Evolutionary conservation across 495 filamentous ascomycete genomes (phyloP), one percentile per base, ranked within the genome.

Genomic region (Penicillium odoratum): DNA sequence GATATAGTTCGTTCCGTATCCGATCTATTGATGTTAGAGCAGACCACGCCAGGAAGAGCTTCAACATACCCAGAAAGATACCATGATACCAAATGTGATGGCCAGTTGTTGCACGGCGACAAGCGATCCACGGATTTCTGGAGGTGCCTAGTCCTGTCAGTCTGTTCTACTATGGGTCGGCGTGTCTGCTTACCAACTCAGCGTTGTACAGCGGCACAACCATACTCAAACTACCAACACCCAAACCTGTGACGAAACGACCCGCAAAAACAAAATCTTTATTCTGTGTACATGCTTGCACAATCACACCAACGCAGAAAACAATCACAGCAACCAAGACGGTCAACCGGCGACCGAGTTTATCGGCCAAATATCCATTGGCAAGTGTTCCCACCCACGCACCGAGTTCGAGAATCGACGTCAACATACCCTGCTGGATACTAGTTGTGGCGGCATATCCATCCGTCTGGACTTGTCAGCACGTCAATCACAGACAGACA

Each of bases 381-480:
- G 86, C 78, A 29, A 93, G 75, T 0, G 88, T 86, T 26, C 91
- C 91, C 16, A 92, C 59, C 90, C 89, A 92, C 44, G 90, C 90
- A 61, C 90, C 91, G 4, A 95, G 82, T 64, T 93, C 89, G 62
- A 93, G 83, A 67, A 93, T 91, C 1, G 89, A 81, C 1, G 88
- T 90, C 36, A 92, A 68, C 82, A 87, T 77, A 3, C 86, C 88
- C 36, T 73, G 83, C 4, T 66, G 64, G 18, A 86, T 75, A 29
- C 88, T 83, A 10, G 83, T 64, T 55, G 72, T 21, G 51, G 73
- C 51, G 58, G 78, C 61, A 63, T 80, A 70, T 38, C 58, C 58
- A 29, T 71, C 55, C 3, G 69, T 71, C 68, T 70, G 0, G 7
- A n/a, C 25, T 8, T 25, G 29, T 5, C 1, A 33, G 21, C 8